phyloP scores from a whole-genome alignment of 805 yeast genomes.

The Monosporozyma unispora region DNA sequence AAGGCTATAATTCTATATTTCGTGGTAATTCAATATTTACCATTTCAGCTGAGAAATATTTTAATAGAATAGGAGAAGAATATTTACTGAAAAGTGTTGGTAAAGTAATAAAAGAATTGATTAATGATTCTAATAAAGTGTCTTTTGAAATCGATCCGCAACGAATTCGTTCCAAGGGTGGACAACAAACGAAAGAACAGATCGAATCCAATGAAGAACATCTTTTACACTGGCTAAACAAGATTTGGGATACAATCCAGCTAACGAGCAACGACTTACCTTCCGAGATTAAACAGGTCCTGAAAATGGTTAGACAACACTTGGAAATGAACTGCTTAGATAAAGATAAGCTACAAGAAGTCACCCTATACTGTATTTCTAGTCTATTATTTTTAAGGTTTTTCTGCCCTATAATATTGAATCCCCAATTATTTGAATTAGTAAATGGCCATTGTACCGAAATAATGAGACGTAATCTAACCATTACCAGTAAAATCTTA shows the following conservation, averaged over 20 bases:
- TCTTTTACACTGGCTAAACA: slow-evolving; percentile 42
- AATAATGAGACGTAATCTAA: slow-evolving; percentile 63
- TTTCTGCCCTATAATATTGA: slow-evolving; percentile 84
- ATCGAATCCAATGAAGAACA: slow-evolving; percentile 41
- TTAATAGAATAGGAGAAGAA: slow-evolving; percentile 68
- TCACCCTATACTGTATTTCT: slow-evolving; percentile 63
- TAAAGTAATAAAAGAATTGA: slow-evolving; percentile 48
- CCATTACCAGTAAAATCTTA: slow-evolving; percentile 70
- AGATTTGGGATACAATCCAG: slow-evolving; percentile 59
- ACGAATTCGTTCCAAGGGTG: slow-evolving; percentile 33
- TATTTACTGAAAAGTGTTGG: slow-evolving; percentile 69
- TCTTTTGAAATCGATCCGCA: slow-evolving; percentile 81
- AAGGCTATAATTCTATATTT: slow-evolving; percentile 54
- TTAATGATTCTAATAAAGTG: slow-evolving; percentile 34
- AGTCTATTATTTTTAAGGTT: slow-evolving; percentile 79
- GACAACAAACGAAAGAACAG: slow-evolving; percentile 35
- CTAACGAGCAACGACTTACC: slow-evolving; percentile 71
- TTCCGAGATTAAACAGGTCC: slow-evolving; percentile 48
- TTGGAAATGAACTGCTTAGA: slow-evolving; percentile 50
- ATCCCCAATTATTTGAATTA: slow-evolving; percentile 77
- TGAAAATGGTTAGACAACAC: slow-evolving; percentile 52
- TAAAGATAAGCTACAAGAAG: slow-evolving; percentile 29
- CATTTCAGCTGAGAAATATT: slow-evolving; percentile 69
- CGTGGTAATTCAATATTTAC: slow-evolving; percentile 81
- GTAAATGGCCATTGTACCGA: slow-evolving; percentile 65